Evolutionary conservation across 345 rosid species (phyloP), one percentile per base, ranked within the genome.

Genomic region (Citrus trifoliata): DNA sequence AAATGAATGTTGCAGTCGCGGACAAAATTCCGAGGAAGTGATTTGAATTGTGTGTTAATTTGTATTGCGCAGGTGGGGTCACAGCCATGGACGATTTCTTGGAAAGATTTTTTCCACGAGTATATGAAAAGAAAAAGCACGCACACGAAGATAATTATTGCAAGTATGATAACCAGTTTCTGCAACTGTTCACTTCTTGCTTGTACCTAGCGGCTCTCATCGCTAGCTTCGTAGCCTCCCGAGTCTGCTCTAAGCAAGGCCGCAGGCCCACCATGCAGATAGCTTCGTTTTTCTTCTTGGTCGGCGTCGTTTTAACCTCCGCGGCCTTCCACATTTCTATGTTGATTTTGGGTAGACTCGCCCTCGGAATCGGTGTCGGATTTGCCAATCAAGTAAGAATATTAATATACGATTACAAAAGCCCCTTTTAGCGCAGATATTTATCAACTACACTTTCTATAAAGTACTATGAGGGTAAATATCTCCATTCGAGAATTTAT

Each of bases 41-140:
- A 63, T 59, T 5, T n/a, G 62, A 59, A 59, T 7, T 46, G 2
- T 75, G 27, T 5, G 22, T 53, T 4, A 32, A 32, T 4, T 40
- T 10, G 19, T 32, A 7, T n/a, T 63, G 71, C 71, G 71, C 71
- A 90, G 98, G 98, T 51, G 98, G 98, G 24, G 96, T 94, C 27
- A 87, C 97, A 28, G 78, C 93, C 21, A 94, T 94, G 98, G 96
- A 91, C 71, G 92, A 85, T 78, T 93, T 94, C 92, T 79, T 93
- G 85, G 76, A 84, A 73, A 67, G 78, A 22, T 93, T 94, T 77
- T 94, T 93, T 58, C 92, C 87, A 1, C 25, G 18, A 10, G 97
- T 94, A 56, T 91, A 84, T 82, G 86, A 78, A 60, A 89, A 48
- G 87, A 91, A 93, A 79, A 81, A 86, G 59, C 89, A 80, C 9